phyloP scores from a whole-genome alignment of 2,329 filamentous ascomycete genomes.

The Fragosphaeria purpurea region DNA sequence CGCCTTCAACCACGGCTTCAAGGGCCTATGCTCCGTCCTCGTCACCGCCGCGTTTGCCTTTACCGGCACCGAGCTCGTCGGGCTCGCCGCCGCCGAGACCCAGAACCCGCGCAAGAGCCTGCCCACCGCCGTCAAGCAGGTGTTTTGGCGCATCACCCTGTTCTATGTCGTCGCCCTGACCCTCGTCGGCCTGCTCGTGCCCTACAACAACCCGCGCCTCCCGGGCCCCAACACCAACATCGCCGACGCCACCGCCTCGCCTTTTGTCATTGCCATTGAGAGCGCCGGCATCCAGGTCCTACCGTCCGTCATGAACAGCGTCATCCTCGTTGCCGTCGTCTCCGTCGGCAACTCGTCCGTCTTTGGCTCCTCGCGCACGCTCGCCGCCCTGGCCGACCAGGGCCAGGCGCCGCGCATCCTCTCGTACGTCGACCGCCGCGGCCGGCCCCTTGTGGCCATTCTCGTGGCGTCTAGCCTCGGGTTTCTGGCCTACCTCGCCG shows the following conservation, averaged over 20 bases:
- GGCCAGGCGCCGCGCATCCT: slow-evolving; percentile 69
- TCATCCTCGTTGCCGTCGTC: slow-evolving; percentile 82
- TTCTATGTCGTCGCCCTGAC: slow-evolving; percentile 82
- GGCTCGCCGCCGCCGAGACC: slow-evolving; percentile 67
- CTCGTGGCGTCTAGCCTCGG: slow-evolving; percentile 56
- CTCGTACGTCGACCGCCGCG: slow-evolving; percentile 72
- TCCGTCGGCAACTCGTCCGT: slow-evolving; percentile 88
- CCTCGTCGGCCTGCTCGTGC: slow-evolving; percentile 73
- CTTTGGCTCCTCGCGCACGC: slow-evolving; percentile 82
- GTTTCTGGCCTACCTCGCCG: slow-evolving; percentile 67
- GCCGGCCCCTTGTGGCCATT: slow-evolving; percentile 70
- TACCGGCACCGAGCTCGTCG: slow-evolving; percentile 65
- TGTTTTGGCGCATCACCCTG: slow-evolving; percentile 86
- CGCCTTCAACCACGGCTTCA: slow-evolving; percentile 77
- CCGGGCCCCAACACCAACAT: slow-evolving; percentile 40
- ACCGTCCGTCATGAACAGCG: slow-evolving; percentile 86
- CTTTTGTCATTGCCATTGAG: slow-evolving; percentile 86
- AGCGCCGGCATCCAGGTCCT: slow-evolving; percentile 73
- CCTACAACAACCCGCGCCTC: slow-evolving; percentile 57
- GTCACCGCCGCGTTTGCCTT: slow-evolving; percentile 71
- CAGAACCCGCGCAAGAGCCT: slow-evolving; percentile 72
- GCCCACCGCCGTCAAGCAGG: slow-evolving; percentile 81
- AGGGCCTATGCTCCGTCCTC: slow-evolving; percentile 69
- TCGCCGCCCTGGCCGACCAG: slow-evolving; percentile 83
- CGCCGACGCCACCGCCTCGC: slow-evolving; percentile 67